These are phyloP conservation scores for Leucaena leucocephala DNA, from an alignment of 306 rosid species.

Conservation along the genomic window DNA sequence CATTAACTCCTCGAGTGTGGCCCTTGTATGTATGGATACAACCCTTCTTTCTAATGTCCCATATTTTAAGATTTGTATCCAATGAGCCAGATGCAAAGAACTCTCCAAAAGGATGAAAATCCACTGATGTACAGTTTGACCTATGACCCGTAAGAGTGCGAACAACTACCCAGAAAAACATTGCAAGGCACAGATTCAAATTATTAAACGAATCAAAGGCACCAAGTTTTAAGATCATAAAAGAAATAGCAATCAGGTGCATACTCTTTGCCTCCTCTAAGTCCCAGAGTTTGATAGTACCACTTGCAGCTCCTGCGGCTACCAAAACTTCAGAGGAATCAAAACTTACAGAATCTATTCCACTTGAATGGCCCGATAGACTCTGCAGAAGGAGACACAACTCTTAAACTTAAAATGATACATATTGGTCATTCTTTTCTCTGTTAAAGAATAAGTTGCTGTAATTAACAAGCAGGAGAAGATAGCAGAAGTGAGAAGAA, in stretches of 20 bases:
- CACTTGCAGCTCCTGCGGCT: slow-evolving; percentile 99
- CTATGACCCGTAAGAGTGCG: slow-evolving; percentile 98
- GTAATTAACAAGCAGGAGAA: not conserved
- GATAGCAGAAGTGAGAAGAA: slow-evolving; percentile 8
- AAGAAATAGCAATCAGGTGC: slow-evolving; percentile 43
- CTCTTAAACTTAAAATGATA: slow-evolving; percentile 32
- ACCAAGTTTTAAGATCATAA: slow-evolving; percentile 17
- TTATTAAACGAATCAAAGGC: slow-evolving; percentile 11
- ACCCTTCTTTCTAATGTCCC: slow-evolving; percentile 99
- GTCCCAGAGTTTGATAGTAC: slow-evolving; percentile 99
- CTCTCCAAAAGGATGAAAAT: slow-evolving; percentile 98
- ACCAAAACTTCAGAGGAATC: slow-evolving; percentile 93
- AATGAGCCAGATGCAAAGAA: slow-evolving; percentile 97
- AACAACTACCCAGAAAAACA: slow-evolving; percentile 68
- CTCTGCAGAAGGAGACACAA: slow-evolving; percentile 64
- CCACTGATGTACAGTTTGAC: slow-evolving; percentile 96
- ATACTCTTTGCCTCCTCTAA: slow-evolving; percentile 98
- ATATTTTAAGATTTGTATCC: slow-evolving; percentile 96
- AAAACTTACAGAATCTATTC: slow-evolving; percentile 94
- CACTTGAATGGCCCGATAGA: slow-evolving; percentile 94
- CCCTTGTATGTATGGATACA: slow-evolving; percentile 99
- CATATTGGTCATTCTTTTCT: slow-evolving; percentile 3
- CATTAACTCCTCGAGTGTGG: slow-evolving; percentile 98
- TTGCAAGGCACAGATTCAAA: slow-evolving; percentile 22
- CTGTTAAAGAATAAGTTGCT: slow-evolving; percentile 1